Evolutionary conservation across 306 rosid genomes (phyloP).

Genomic region (Cicer arietinum): DNA sequence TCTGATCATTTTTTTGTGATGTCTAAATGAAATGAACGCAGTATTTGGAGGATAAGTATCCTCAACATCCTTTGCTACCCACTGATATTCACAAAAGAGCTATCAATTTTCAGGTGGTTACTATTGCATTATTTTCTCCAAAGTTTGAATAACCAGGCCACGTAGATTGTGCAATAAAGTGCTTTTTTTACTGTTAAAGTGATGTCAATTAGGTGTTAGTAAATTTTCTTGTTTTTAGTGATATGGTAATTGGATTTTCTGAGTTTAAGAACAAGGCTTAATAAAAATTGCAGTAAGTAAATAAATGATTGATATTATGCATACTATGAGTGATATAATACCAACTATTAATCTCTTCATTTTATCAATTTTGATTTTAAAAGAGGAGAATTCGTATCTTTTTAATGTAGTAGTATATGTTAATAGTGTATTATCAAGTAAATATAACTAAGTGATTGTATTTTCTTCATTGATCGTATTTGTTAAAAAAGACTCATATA

Average conservation of each 20-base stretch:
- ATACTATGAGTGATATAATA: too few species aligned
- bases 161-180: background rate
- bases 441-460: too few species aligned
- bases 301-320: too few species aligned
- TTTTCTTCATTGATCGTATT: too few species aligned
- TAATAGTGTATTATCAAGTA: too few species aligned
- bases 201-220: background rate
- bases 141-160: background rate
- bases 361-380: too few species aligned
- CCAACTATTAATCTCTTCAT: too few species aligned
- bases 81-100: slow-evolving; percentile 60
- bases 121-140: background rate
- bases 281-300: too few species aligned
- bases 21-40: slow-evolving; percentile 13
- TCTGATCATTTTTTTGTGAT: background rate
- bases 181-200: background rate
- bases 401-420: too few species aligned
- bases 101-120: slow-evolving; percentile 74
- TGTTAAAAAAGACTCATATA: too few species aligned
- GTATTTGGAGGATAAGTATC: slow-evolving; percentile 91
- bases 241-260: background rate
- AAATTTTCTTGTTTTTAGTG: background rate
- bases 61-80: slow-evolving; percentile 77
- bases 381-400: too few species aligned
- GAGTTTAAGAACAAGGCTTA: too few species aligned